Percentiles rank a stretch among this genome's conserved stretches.
phyloP scores from a whole-genome alignment of 2,329 filamentous ascomycete genomes.

The Penicillium sp. region DNA sequence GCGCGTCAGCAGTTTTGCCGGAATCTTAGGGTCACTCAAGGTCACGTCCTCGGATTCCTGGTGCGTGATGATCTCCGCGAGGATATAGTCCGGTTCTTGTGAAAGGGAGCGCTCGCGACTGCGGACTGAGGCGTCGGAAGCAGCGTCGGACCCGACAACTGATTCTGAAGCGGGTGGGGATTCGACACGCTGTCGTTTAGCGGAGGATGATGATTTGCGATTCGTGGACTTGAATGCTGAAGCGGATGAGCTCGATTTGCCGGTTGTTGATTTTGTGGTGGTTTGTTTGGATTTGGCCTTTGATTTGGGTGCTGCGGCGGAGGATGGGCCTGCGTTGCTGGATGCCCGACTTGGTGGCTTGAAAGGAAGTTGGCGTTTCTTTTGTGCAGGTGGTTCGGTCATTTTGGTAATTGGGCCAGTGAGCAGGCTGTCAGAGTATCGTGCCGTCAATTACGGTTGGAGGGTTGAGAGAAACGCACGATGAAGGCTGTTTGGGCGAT shows the following conservation, averaged over 20 bases:
- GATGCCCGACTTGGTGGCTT: slow-evolving; percentile 45
- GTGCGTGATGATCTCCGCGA: slow-evolving; percentile 46
- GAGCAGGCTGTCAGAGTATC: background rate
- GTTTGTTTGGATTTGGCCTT: slow-evolving; percentile 24
- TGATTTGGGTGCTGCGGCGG: slow-evolving; percentile 23
- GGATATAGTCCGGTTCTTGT: slow-evolving; percentile 50
- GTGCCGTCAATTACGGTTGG: background rate
- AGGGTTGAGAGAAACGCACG: background rate
- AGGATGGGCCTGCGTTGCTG: slow-evolving; percentile 25
- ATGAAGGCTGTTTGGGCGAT: background rate
- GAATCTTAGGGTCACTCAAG: slow-evolving; percentile 57
- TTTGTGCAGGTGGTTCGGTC: slow-evolving; percentile 35
- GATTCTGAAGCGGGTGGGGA: slow-evolving; percentile 19
- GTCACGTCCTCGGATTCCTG: slow-evolving; percentile 33
- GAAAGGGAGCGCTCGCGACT: slow-evolving; percentile 29
- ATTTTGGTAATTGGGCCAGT: slow-evolving; percentile 24
- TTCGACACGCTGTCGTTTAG: slow-evolving; percentile 19
- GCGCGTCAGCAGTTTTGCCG: slow-evolving; percentile 71
- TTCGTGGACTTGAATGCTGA: slow-evolving; percentile 9
- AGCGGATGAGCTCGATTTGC: slow-evolving; percentile 9
- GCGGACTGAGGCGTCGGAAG: slow-evolving; percentile 16
- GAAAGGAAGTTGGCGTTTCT: slow-evolving; percentile 46
- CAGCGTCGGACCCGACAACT: slow-evolving; percentile 22
- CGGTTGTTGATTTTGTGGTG: slow-evolving; percentile 13
- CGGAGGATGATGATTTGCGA: slow-evolving; percentile 13